Base-by-base conservation (phyloP, 352 stramenopile genomes). In the Globisporangium nagaii region DNA sequence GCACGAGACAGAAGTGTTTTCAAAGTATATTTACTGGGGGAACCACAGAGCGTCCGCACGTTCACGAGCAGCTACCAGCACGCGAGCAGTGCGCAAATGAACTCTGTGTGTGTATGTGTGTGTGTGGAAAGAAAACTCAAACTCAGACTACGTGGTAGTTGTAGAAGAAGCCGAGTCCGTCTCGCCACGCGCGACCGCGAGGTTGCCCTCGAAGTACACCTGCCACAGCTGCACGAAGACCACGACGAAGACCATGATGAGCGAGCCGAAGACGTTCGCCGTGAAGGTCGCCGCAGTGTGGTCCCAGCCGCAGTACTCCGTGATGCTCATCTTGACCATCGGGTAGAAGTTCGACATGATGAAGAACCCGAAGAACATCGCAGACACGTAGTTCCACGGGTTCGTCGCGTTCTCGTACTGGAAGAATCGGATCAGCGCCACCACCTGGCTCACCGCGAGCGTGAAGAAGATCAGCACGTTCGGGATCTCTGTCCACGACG, bases 251-350 rank as follows among this genome's bases (percentile, higher is more conserved):
- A 95, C 73, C 52, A 95, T 68, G 37, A 95, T 56, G 51, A 95
- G 62, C 62, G 79, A 91, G 25, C 82, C 82, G 54, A 95, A 88
- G 25, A 95, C 70, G 65, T 93, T 93, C 3, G 80, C 84, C 41
- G 79, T 79, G 66, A 92, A 92, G 8, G 84, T 95, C 24, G 81
- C 79, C 13, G 70, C 58, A 25, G 80, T 95, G 78, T 95, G 84
- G 60, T 92, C 81, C 84, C 84, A 95, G 11, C 84, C 84, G 74
- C 77, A 91, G 75, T 95, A 95, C 71, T 90, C 79, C 22, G 79
- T 87, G 63, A 95, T 86, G 71, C 85, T 95, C 85, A 95, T 95
- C 74, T 92, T 92, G 55, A 95, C 85, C 85, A 95, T 95, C 48
- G 85, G 85, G 71, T 90, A 92, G 54, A 88, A 88, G 59, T 95